phyloP scores from a whole-genome alignment of 805 yeast genomes.

The Starmerella stigmatis region DNA sequence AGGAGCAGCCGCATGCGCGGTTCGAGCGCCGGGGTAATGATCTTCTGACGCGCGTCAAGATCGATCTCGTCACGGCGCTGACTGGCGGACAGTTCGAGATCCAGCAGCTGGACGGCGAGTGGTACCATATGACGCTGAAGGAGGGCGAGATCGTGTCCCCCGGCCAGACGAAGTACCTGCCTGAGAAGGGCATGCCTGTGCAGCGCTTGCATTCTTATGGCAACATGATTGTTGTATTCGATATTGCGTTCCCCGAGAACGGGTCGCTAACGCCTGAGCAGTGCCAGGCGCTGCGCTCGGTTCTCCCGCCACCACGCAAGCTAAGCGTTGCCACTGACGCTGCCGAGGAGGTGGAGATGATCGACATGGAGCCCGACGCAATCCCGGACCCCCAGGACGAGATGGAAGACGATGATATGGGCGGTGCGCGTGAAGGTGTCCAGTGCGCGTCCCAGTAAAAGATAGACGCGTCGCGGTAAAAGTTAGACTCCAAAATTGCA shows the following conservation, averaged over 20 bases:
- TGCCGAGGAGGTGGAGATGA: constrained; percentile 50
- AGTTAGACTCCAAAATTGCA: no score
- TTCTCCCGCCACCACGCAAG: constrained; percentile 68
- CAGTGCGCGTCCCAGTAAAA: constrained; percentile 88
- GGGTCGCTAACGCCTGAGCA: constrained; percentile 54
- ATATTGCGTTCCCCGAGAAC: constrained; percentile 73
- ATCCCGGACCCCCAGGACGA: constrained; percentile 35
- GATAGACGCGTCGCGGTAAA: not conserved
- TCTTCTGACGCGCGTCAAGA: constrained; percentile 69
- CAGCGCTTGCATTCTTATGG: constrained; percentile 82
- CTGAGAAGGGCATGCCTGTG: constrained; percentile 96
- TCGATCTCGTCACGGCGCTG: constrained; percentile 86
- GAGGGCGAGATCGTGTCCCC: constrained; percentile 94
- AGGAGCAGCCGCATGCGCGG: constrained; percentile 73
- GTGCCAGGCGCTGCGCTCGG: constrained; percentile 57
- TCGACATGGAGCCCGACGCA: constrained; percentile 56
- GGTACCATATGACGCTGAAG: constrained; percentile 65
- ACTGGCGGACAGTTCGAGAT: constrained; percentile 90
- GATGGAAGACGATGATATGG: constrained; percentile 45
- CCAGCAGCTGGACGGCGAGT: constrained; percentile 86
- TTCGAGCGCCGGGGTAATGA: constrained; percentile 88
- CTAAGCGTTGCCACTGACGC: constrained; percentile 39
- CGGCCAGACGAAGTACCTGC: constrained; percentile 66
- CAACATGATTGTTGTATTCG: constrained; percentile 74
- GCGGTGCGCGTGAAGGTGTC: constrained; percentile 53